These are phyloP conservation scores for Dryadomyces quercivorus DNA, from an alignment of 2,329 filamentous ascomycete genomes.

Conservation along the genomic window DNA sequence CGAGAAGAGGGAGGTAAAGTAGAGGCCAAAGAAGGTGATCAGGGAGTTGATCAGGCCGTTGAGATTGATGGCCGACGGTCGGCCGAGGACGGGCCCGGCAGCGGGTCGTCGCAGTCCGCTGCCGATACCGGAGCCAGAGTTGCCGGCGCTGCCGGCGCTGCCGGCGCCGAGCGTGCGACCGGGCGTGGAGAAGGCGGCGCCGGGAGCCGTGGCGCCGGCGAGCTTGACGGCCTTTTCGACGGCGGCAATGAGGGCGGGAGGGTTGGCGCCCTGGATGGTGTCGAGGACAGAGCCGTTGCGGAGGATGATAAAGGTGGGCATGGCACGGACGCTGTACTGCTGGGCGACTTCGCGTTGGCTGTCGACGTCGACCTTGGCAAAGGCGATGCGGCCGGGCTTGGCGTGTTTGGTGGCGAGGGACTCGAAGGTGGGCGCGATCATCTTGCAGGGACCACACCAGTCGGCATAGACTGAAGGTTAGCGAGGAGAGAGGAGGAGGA, in stretches of 20 bases:
- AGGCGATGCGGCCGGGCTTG: slow-evolving; percentile 71
- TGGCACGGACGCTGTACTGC: slow-evolving; percentile 68
- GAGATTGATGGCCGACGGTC: slow-evolving; percentile 20
- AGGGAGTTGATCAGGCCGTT: slow-evolving; percentile 35
- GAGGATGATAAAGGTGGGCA: slow-evolving; percentile 93
- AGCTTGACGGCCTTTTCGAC: slow-evolving; percentile 59
- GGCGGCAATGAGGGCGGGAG: slow-evolving; percentile 59
- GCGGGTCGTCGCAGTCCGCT: neutral
- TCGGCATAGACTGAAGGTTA: slow-evolving; percentile 68
- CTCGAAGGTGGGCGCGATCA: slow-evolving; percentile 82
- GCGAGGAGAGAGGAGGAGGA: slow-evolving; percentile 8
- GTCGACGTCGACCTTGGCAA: slow-evolving; percentile 88
- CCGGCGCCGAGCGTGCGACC: slow-evolving; percentile 45
- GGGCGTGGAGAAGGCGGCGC: slow-evolving; percentile 37
- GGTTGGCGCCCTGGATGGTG: slow-evolving; percentile 73
- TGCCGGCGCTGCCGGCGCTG: slow-evolving; percentile 9
- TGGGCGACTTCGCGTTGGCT: slow-evolving; percentile 64
- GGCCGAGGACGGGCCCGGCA: slow-evolving; percentile 2
- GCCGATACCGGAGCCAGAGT: slow-evolving; percentile 11
- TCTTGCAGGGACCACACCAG: slow-evolving; percentile 90
- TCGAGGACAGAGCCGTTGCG: slow-evolving; percentile 60
- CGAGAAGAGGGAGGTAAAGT: slow-evolving; percentile 49
- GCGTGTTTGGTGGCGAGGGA: slow-evolving; percentile 68
- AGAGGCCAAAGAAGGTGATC: slow-evolving; percentile 46
- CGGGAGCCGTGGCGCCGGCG: slow-evolving; percentile 27